Conservation (phyloP, 805 yeast genomes). For the Lipomyces sp. region DNA sequence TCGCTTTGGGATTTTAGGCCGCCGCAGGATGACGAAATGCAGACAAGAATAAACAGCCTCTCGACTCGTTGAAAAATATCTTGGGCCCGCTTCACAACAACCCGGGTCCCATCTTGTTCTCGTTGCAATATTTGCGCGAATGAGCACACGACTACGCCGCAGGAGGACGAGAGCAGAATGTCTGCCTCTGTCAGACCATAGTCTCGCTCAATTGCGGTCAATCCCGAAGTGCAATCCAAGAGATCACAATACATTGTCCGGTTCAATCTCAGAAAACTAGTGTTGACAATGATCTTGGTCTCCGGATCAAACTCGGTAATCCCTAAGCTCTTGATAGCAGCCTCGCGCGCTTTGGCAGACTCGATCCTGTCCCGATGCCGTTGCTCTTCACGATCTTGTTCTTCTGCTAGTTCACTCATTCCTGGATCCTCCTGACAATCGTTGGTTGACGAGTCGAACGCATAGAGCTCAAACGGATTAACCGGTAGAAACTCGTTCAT, state of each 20-base stretch:
- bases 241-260: conserved; percentile 14
- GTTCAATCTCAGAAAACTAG: conserved; percentile 8
- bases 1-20: conserved; percentile 13
- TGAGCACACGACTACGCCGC: conserved; percentile 9
- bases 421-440: neutral
- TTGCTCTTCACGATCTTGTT: conserved; percentile 1
- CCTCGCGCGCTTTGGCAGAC: neutral
- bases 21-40: neutral
- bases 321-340: neutral
- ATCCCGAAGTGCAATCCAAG: conserved; percentile 3
- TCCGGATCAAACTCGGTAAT: conserved; percentile 6
- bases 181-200: conserved; percentile 23
- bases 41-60: conserved; percentile 10
- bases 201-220: conserved; percentile 26
- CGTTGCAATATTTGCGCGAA: conserved; percentile 20
- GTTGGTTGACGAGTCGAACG: neutral
- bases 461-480: conserved; percentile 13
- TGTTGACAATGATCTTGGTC: conserved; percentile 21
- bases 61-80: conserved; percentile 5
- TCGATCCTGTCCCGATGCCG: neutral
- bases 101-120: conserved; percentile 11
- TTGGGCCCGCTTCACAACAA: conserved; percentile 9
- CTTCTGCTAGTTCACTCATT: neutral
- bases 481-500: conserved; percentile 4
- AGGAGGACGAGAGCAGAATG: conserved; percentile 17